Evolutionary conservation across 192 early-diverging fungal genomes (phyloP).

Genomic region (Rhizophagus clarus): DNA sequence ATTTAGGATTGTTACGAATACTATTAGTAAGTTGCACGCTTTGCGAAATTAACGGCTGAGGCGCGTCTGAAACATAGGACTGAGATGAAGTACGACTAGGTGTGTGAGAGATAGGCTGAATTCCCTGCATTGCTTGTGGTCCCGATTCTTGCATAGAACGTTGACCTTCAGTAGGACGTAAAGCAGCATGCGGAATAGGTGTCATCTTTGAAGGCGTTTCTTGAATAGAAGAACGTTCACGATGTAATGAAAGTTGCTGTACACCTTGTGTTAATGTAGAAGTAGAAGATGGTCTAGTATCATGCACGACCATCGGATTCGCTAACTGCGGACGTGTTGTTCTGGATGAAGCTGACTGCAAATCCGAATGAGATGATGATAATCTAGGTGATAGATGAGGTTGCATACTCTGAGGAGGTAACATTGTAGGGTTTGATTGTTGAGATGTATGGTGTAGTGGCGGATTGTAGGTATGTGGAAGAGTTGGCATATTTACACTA

Average conservation of each 20-base stretch:
- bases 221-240: not conserved
- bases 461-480: constrained; percentile 4
- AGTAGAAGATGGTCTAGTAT: not conserved
- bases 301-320: not conserved
- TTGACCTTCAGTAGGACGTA: not conserved
- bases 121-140: not conserved
- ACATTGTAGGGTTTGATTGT: not conserved
- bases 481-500: constrained; percentile 2
- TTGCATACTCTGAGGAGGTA: not conserved
- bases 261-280: not conserved
- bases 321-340: not conserved
- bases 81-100: not conserved
- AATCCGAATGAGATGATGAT: not conserved
- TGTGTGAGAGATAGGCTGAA: not conserved
- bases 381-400: not conserved
- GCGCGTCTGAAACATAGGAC: not conserved
- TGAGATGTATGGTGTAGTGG: not conserved
- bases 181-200: not conserved
- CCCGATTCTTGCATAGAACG: not conserved
- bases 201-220: not conserved
- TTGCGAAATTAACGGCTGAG: not conserved
- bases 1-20: not conserved
- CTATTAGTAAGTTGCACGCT: not conserved
- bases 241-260: not conserved
- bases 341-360: not conserved